Percentiles rank a stretch among this genome's conserved stretches.
Conservation (phyloP, 2,329 filamentous ascomycete genomes). For the Aspergillus novofumigatus region DNA sequence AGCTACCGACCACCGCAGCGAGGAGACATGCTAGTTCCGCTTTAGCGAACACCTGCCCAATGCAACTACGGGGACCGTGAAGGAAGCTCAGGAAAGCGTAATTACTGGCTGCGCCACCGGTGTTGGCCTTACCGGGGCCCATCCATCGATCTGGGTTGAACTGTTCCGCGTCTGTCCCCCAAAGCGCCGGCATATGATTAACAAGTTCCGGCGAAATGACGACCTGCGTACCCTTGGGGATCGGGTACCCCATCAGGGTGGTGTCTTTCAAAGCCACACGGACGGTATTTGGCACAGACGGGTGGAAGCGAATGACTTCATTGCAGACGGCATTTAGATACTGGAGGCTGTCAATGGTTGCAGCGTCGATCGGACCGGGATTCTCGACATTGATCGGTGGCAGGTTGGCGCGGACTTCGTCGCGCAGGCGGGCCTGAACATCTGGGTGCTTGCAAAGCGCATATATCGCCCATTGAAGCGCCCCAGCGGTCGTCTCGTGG, state of each 20-base stretch:
- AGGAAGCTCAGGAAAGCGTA: slow-evolving; percentile 78
- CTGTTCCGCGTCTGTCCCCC: slow-evolving; percentile 68
- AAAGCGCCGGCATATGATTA: slow-evolving; percentile 65
- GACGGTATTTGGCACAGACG: slow-evolving; percentile 67
- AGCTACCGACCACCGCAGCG: slow-evolving; percentile 39
- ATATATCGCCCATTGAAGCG: slow-evolving; percentile 66
- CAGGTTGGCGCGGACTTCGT: slow-evolving; percentile 45
- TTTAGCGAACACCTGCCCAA: slow-evolving; percentile 74
- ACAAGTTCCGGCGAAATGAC: slow-evolving; percentile 62
- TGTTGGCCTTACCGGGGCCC: slow-evolving; percentile 48
- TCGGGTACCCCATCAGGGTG: slow-evolving; percentile 56
- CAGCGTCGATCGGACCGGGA: not conserved
- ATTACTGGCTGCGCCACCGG: slow-evolving; percentile 71
- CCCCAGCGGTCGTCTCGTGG: slow-evolving; percentile 73
- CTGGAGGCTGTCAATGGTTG: slow-evolving; percentile 3
- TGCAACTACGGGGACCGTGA: slow-evolving; percentile 81
- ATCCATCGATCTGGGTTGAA: slow-evolving; percentile 82
- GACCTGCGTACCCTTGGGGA: slow-evolving; percentile 68
- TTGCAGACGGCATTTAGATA: slow-evolving; percentile 69
- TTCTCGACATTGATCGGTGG: not conserved
- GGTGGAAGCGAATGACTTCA: slow-evolving; percentile 69
- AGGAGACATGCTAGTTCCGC: slow-evolving; percentile 81
- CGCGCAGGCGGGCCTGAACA: slow-evolving; percentile 27
- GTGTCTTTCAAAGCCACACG: slow-evolving; percentile 65
- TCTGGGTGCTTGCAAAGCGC: slow-evolving; percentile 60